These are phyloP conservation scores for Aspergillus oerlinghausenensis DNA, from an alignment of 2,329 filamentous ascomycete species.

Conservation along the genomic window DNA sequence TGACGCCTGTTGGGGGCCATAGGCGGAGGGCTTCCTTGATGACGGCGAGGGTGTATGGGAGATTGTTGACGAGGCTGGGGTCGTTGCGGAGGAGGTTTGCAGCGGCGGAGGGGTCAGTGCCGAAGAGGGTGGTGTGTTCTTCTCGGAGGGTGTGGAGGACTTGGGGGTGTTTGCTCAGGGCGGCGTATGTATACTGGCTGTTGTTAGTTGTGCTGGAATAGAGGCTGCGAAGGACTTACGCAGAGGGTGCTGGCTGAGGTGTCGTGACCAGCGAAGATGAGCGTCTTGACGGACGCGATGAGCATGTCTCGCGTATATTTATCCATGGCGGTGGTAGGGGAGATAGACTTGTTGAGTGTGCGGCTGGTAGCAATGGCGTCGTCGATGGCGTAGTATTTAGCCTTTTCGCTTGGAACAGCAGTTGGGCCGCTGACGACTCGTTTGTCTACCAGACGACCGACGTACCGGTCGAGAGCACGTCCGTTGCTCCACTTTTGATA, in stretches of 20 bases:
- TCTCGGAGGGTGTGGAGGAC: constrained; percentile 34
- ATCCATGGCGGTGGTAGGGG: constrained; percentile 3
- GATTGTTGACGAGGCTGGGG: constrained; percentile 46
- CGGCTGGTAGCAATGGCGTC: constrained; percentile 8
- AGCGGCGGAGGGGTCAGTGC: constrained; percentile 35
- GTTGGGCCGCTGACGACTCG: constrained; percentile 5
- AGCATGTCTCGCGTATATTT: constrained; percentile 7
- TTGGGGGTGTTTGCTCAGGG: constrained; percentile 33
- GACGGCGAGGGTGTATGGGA: constrained; percentile 51
- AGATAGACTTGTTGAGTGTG: constrained; percentile 3
- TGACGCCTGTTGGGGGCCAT: constrained; percentile 39
- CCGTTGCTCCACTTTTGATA: constrained; percentile 24
- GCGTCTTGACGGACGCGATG: constrained; percentile 16
- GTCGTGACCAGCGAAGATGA: constrained; percentile 31
- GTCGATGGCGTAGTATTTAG: constrained; percentile 8
- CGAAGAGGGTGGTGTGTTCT: constrained; percentile 53
- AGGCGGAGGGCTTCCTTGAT: constrained; percentile 53
- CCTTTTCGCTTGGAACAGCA: constrained; percentile 4
- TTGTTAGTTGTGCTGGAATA: too few species aligned
- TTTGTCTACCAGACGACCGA: constrained; percentile 11
- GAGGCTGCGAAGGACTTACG: too few species aligned
- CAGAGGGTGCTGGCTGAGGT: constrained; percentile 22
- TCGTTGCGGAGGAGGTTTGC: constrained; percentile 38
- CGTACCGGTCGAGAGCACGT: constrained; percentile 15
- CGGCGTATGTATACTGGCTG: constrained; percentile 31